Conservation (phyloP, 2,329 filamentous ascomycete genomes). For the Pseudopyricularia javanii region DNA sequence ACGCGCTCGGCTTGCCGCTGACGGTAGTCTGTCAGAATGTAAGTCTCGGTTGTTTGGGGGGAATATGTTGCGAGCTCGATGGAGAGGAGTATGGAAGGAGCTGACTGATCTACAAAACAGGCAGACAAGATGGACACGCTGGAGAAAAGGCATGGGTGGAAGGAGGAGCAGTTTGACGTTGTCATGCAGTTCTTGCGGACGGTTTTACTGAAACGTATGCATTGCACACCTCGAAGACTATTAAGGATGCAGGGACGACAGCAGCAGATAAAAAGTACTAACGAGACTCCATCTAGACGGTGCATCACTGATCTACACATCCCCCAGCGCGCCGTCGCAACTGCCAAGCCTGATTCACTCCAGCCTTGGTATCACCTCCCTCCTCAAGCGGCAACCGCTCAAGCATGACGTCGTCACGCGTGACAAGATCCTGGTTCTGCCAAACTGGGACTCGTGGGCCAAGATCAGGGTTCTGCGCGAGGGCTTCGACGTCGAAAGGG, state of each 20-base stretch:
- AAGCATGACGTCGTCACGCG: conserved; percentile 89
- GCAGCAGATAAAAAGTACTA: not conserved
- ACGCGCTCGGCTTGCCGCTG: conserved; percentile 72
- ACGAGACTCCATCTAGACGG: conserved; percentile 44
- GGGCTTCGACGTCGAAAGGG: conserved; percentile 79
- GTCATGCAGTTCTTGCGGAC: conserved; percentile 89
- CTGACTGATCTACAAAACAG: conserved; percentile 25
- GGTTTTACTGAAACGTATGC: conserved; percentile 70
- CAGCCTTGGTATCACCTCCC: conserved; percentile 72
- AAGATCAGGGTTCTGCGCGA: conserved; percentile 90
- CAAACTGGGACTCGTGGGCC: conserved; percentile 97
- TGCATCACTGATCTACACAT: conserved; percentile 75
- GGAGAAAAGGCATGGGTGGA: conserved; percentile 85
- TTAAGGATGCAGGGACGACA: not conserved
- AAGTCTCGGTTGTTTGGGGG: conserved; percentile 16
- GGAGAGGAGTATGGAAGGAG: not conserved
- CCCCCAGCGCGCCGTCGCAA: conserved; percentile 62
- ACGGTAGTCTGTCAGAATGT: conserved; percentile 96
- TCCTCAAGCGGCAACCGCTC: conserved; percentile 64
- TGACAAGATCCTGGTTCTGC: conserved; percentile 86
- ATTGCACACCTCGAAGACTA: not conserved
- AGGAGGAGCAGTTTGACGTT: conserved; percentile 93
- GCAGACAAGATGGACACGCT: conserved; percentile 82
- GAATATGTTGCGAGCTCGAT: no score
- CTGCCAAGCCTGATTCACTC: conserved; percentile 74